Base-by-base conservation (phyloP, 208 protist genomes). In the Vickermania spadyakhi region DNA sequence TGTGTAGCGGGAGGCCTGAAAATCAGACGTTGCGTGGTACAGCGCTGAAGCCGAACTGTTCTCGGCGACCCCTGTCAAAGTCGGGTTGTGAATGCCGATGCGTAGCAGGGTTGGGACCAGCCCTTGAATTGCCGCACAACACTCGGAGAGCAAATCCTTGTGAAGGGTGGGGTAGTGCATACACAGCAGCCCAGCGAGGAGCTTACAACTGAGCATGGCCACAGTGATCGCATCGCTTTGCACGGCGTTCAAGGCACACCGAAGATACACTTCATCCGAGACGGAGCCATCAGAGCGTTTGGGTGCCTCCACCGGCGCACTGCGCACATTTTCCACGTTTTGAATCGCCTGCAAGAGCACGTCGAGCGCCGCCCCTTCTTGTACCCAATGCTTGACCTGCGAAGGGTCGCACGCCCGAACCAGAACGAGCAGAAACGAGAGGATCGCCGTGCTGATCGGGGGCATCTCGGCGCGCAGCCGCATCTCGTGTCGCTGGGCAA, bases 231-330 rank as follows among this genome's bases (percentile, higher is more conserved):
- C 62, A 31, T 93, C 83, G 0, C 70, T 81, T 23, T 77, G 67
- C 21, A 73, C 60, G 30, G 62, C 60, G 28, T 31, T 65, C 66
- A 89, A 52, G 13, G 81, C 78, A 51, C 66, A 73, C 52, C 64
- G 65, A 7, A 93, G 72, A 60, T 93, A 93, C 21, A 90, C 79
- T 59, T 90, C 83, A 59, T 93, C 86, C 1, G 80, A 85, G 4
- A 93, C 70, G 3, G 74, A 31, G 3, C 83, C 82, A 53, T 89
- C 76, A 18, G 73, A 36, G 26, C 62, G 84, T 0, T 66, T 83
- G 1, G 86, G 80, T 2, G 86, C 71, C 57, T 88, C 73, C 13
- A 93, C 57, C 3, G 86, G 69, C 11, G 60, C 79, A 2, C 79
- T 85, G 13, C 72, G 72, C 29, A 69, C 55, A 18, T 64, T 29